Evolutionary conservation across 139 green algal species (phyloP), one percentile per base, ranked within the genome.

Genomic region (Chlorella sp.): DNA sequence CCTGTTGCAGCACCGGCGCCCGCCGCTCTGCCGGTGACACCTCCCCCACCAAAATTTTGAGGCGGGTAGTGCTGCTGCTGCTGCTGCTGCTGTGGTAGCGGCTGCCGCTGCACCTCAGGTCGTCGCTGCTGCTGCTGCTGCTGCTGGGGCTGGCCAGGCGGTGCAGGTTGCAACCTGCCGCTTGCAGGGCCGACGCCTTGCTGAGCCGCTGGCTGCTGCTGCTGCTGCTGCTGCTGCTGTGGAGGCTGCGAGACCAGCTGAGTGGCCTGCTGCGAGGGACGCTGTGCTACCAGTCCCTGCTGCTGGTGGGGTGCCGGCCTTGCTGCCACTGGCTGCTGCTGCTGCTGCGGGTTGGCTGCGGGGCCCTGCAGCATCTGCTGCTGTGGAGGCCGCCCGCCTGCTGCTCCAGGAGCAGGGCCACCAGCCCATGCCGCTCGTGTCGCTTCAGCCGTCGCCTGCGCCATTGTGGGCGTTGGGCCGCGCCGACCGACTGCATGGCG

Each of bases 391-490:
- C 36, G 55, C 3, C 20, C 9, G 41, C 0, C 47, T 1, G 11
- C 30, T 20, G 3, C 67, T 6, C 11, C 39, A 30, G 30, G 25
- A 2, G 62, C 44, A 6, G 69, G 1, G 28, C 30, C 69, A 6
- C 25, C 63, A 5, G 51, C 63, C 75, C 78, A 85, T 21, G 73
- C 84, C 7, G 71, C 73, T 26, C 23, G 18, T 9, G 55, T 68
- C 25, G 75, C 64, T 26, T 62, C 70, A 13, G 74, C 39, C 63
- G 17, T 36, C 36, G 62, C 25, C n/a, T 78, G 32, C 32, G 87
- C 26, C 13, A 88, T 79, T 41, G n/a, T 79, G 20, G 63, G 57
- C 16, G 86, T 64, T 21, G 86, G 74, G 5, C 86, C 86, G 4
- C 86, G 72, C 20, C 81, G 56, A 1, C 85, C 79, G 7, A 85